A percentile compares a stretch with the other conserved stretches of the same genome.
Conservation (phyloP, 2,329 filamentous ascomycete species). For the Pezizomycotina sp. region DNA sequence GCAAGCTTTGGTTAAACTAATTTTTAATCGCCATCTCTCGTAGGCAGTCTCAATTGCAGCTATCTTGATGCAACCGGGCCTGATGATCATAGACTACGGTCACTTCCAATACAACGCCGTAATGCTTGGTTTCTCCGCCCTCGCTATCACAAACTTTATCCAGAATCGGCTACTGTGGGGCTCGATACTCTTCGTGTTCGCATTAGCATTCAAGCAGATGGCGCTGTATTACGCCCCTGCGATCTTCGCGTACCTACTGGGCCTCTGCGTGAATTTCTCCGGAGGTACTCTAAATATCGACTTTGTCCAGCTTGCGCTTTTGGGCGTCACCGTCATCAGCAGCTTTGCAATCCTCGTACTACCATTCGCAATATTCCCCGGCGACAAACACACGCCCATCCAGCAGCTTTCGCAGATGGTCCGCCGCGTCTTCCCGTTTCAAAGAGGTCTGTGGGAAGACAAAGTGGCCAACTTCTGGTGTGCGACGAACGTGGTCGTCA, state of each 20-base stretch:
- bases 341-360: conserved; percentile 47
- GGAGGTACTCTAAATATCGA: conserved; percentile 42
- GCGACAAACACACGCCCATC: conserved; percentile 52
- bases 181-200: conserved; percentile 80
- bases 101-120: conserved; percentile 98
- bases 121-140: conserved; percentile 82
- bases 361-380: conserved; percentile 41
- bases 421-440: conserved; percentile 89
- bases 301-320: conserved; percentile 50
- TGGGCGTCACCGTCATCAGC: conserved; percentile 53
- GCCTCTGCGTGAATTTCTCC: conserved; percentile 65
- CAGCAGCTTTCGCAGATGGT: conserved; percentile 70
- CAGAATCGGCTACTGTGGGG: conserved; percentile 75
- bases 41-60: conserved; percentile 71
- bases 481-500: conserved; percentile 72
- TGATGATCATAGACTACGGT: conserved; percentile 83
- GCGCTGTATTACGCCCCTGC: conserved; percentile 90
- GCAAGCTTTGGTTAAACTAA: not conserved
- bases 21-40: conserved; percentile 41
- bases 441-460: conserved; percentile 91
- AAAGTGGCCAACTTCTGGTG: conserved; percentile 99
- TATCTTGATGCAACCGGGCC: conserved; percentile 78
- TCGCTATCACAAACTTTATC: conserved; percentile 74
- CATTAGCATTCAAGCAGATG: conserved; percentile 99
- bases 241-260: conserved; percentile 80